phyloP scores from a whole-genome alignment of 2,329 filamentous ascomycete species.

The Penicillium thymicola region DNA sequence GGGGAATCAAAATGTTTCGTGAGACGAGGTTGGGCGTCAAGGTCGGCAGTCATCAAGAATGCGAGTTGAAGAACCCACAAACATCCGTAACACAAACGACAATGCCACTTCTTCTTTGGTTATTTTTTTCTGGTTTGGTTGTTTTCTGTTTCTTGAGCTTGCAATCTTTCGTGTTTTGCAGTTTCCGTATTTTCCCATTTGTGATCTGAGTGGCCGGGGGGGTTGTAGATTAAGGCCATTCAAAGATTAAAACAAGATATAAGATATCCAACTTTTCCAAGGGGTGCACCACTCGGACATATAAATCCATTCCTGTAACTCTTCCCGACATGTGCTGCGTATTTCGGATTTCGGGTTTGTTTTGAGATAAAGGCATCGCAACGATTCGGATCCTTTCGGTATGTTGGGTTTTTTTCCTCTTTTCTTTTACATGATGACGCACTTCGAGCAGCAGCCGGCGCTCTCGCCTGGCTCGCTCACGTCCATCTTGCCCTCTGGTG shows the following conservation, averaged over 20 bases:
- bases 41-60: constrained; percentile 31
- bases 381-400: background rate
- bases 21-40: constrained; percentile 39
- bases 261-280: constrained; percentile 2
- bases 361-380: background rate
- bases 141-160: constrained; percentile 15
- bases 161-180: constrained; percentile 9
- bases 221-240: constrained; percentile 7
- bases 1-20: constrained; percentile 42
- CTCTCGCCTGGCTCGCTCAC: constrained; percentile 56
- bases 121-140: constrained; percentile 14
- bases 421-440: constrained; percentile 67
- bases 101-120: constrained; percentile 18
- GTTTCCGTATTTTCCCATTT: background rate
- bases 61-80: constrained; percentile 25
- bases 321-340: background rate
- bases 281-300: background rate
- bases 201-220: background rate
- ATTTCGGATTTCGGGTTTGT: background rate
- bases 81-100: constrained; percentile 23
- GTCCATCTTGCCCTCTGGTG: constrained; percentile 68
- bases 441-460: constrained; percentile 77
- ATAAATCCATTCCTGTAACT: background rate
- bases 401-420: background rate
- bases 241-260: constrained; percentile 1